Evolutionary conservation across 768 basidiomycete species (phyloP), one percentile per base, ranked within the genome.

Genomic region (Macrolepiota albuminosa): DNA sequence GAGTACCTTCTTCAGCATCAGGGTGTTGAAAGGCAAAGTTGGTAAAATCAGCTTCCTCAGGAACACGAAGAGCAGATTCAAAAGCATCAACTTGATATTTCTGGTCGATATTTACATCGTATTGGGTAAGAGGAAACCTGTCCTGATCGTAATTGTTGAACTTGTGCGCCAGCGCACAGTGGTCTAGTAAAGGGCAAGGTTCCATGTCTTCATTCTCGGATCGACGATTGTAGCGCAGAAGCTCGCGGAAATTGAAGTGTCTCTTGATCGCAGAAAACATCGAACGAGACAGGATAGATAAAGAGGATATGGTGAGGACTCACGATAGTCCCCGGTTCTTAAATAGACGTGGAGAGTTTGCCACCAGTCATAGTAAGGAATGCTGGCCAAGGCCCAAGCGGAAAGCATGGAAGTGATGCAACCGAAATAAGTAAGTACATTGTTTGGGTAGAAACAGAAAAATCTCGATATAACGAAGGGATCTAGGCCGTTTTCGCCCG

Each of bases 301-400:
- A 26, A 31, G 16, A 40, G 33, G 26, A 39, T 13, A 47, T 24
- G 45, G 33, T 53, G 58, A 53, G 39, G 50, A 48, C 54, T 51
- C 29, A 59, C 61, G 40, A 51, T 10, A n/a, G 46, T 51, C 21
- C 26, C 16, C n/a, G 11, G 40, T 29, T 53, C 55, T 63, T 63
- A 60, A 46, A 63, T 59, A 56, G 21, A 39, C 6, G 31, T 8
- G 21, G 13, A 57, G 21, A 33, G n/a, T 46, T 60, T 63, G 58
- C 58, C 62, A 60, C 58, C 10, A 33, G 18, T 26, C 14, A 39
- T 18, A 43, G 40, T 21, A 33, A n/a, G 40, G 18, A 34, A 10
- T 26, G 5, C 33, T 57, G 59, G 62, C 59, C 62, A 63, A 29
- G 59, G 56, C 48, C 53, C 21, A 60, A 63, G 62, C 59, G n/a